Percentiles rank a stretch among this genome's conserved stretches.
These are phyloP conservation scores for Aciculosporium take DNA, from an alignment of 2,329 filamentous ascomycete genomes.

Conservation along the genomic window DNA sequence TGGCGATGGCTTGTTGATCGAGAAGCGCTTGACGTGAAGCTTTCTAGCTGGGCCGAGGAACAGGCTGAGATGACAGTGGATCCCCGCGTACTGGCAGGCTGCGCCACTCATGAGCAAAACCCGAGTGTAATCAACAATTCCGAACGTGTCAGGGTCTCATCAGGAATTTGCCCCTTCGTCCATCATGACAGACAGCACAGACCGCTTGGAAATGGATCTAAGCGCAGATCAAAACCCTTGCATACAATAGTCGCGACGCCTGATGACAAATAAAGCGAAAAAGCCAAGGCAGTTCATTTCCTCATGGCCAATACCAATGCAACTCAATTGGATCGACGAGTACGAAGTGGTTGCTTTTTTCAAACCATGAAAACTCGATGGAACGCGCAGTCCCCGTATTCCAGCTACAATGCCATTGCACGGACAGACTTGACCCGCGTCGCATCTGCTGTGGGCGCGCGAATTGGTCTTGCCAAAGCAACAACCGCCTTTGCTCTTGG, in stretches of 20 bases:
- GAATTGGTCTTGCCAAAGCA: too few relatives aligned
- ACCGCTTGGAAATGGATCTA: background rate
- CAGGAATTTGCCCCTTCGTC: background rate
- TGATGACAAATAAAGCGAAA: too few relatives aligned
- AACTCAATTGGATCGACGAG: too few relatives aligned
- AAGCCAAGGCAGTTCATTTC: too few relatives aligned
- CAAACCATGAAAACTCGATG: too few relatives aligned
- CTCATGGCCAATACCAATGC: too few relatives aligned
- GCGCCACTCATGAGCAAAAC: background rate
- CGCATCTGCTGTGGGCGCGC: background rate
- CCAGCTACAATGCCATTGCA: background rate
- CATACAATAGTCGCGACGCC: background rate
- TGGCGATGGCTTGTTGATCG: background rate
- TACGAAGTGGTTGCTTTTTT: too few relatives aligned
- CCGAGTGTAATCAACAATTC: background rate
- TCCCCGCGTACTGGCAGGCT: background rate
- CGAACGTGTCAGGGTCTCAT: background rate
- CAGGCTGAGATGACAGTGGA: constrained; percentile 1
- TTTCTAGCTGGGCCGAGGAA: background rate
- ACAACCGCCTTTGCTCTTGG: background rate
- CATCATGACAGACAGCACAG: constrained; percentile 3
- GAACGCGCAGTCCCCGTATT: too few relatives aligned
- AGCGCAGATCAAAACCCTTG: background rate
- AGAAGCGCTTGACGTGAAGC: background rate
- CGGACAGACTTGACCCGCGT: background rate